Conservation (phyloP, 805 yeast species). For the Helenozyma rhizophorensis region DNA sequence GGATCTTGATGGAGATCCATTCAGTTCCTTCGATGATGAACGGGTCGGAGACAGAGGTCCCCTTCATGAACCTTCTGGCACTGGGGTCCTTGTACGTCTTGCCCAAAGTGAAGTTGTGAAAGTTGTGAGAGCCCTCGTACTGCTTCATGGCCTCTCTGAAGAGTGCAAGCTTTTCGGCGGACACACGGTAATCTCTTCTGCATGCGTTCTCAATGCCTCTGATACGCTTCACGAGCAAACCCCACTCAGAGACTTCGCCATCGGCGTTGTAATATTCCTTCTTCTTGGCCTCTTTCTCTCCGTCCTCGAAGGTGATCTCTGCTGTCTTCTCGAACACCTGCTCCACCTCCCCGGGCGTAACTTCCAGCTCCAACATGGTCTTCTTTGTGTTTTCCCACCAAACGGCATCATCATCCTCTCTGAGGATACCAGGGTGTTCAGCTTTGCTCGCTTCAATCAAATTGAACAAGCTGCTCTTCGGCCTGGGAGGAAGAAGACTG, state of each 20-base stretch:
- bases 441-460: constrained; percentile 50
- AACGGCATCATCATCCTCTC: constrained; percentile 65
- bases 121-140: constrained; percentile 86
- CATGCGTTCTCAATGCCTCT: constrained; percentile 61
- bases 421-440: constrained; percentile 54
- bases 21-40: constrained; percentile 90
- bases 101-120: constrained; percentile 86
- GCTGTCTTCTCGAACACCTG: constrained; percentile 29
- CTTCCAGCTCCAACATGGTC: constrained; percentile 21
- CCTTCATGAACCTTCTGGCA: constrained; percentile 77
- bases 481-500: constrained; percentile 87
- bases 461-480: constrained; percentile 59
- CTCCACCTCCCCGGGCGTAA: constrained; percentile 10
- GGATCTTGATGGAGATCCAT: constrained; percentile 94
- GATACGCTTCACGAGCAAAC: constrained; percentile 43
- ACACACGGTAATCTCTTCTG: constrained; percentile 67
- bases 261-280: constrained; percentile 28
- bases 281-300: constrained; percentile 23
- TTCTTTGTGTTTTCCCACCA: constrained; percentile 46
- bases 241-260: constrained; percentile 34
- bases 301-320: constrained; percentile 24
- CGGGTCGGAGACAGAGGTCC: constrained; percentile 77
- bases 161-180: constrained; percentile 53
- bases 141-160: constrained; percentile 66
- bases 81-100: constrained; percentile 80